phyloP scores from a whole-genome alignment of 129 eudicot genomes.

The Ambrosia trifida region DNA sequence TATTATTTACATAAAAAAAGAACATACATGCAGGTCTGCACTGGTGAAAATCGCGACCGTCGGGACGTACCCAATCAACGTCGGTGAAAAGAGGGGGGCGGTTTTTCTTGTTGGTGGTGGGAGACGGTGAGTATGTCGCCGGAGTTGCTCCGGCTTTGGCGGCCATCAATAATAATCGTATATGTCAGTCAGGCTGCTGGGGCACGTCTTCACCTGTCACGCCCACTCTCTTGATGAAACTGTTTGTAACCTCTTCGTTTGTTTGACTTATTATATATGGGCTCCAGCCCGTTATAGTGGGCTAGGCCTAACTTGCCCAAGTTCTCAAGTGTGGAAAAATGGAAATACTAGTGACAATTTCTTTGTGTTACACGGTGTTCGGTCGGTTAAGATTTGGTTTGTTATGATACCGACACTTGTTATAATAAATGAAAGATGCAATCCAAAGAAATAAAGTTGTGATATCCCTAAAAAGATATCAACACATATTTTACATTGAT shows the following conservation, averaged over 20 bases:
- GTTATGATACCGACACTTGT: no score
- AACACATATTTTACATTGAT: no score
- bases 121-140: constrained; percentile 82
- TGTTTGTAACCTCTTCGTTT: constrained; percentile 11
- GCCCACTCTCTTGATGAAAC: background rate
- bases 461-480: no score
- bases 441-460: no score
- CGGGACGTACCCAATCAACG: constrained; percentile 81
- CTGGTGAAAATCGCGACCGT: constrained; percentile 82
- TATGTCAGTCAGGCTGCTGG: constrained; percentile 4
- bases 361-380: no score
- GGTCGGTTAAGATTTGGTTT: no score
- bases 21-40: constrained; percentile 92
- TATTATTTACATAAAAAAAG: constrained; percentile 7
- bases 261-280: constrained; percentile 9
- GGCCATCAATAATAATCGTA: constrained; percentile 46
- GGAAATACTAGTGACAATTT: no score
- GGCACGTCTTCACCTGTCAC: background rate
- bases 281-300: constrained; percentile 6
- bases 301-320: background rate
- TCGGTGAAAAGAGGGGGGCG: constrained; percentile 52
- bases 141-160: constrained; percentile 61
- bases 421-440: no score
- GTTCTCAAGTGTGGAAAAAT: no score
- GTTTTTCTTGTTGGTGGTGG: constrained; percentile 47